Evolutionary conservation across 306 rosid genomes (phyloP), one percentile per base, ranked within the genome.

Genomic region (Quercus aquifolioides): DNA sequence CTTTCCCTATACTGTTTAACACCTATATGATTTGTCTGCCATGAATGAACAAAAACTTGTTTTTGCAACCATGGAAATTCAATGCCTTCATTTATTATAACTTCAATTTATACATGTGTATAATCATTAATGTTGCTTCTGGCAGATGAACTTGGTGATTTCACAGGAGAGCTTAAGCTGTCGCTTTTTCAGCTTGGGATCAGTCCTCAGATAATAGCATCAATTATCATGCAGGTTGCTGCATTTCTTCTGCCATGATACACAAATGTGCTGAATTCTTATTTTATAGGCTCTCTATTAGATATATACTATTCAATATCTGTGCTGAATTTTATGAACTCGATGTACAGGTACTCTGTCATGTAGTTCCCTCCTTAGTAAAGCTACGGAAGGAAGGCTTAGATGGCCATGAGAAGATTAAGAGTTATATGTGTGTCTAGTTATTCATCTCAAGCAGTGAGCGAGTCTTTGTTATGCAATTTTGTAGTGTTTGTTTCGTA

Each of bases 381-480:
- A 95, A 95, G 97, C 86, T 95, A 85, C 94, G 99, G 74, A 95
- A 95, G 82, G 99, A 95, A 90, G 99, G 99, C 86, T 85, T 95
- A 86, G 98, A 91, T 89, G 99, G 96, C 58, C 89, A 95, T 8
- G 97, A 95, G 88, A 95, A 95, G 93, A 95, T 95, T 78, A 95
- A 95, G 88, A 91, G 97, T 90, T 95, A 95, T 82, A 95, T 95
- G 99, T 95, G 89, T 90, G 99, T 90, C 86, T 90, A 84, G 82
- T 88, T 89, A 84, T 86, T 85, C 86, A 79, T 90, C 81, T 90
- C 81, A 76, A 85, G 87, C 88, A 80, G 84, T 83, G 91, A 85
- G 90, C 83, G 79, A 86, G 80, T 75, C 85, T 80, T 87, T 75
- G 78, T 80, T 79, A 55, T 77, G 76, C 72, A 71, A 62, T 43